Conservation (phyloP, 805 yeast genomes). For the Candida nonsorbophila region DNA sequence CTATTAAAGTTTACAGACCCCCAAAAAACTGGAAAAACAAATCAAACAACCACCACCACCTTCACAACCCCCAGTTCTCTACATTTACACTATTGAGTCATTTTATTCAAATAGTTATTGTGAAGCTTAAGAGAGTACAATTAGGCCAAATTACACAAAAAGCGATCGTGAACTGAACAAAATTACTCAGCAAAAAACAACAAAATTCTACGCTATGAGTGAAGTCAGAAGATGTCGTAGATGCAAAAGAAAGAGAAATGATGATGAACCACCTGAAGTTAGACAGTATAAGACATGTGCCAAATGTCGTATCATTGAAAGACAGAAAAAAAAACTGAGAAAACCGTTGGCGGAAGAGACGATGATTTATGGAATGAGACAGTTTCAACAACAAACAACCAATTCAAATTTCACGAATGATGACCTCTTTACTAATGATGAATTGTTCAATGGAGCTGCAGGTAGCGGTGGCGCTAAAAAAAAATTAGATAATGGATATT, state of each 20-base stretch:
- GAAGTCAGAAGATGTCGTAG: constrained; percentile 45
- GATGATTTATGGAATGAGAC: constrained; percentile 41
- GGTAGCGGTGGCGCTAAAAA: constrained; percentile 1
- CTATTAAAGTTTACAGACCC: too few relatives aligned
- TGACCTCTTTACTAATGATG: constrained; percentile 15
- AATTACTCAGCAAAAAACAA: background rate
- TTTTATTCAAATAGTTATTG: too few relatives aligned
- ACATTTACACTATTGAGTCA: too few relatives aligned
- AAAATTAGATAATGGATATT: constrained; percentile 5
- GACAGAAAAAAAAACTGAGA: constrained; percentile 39
- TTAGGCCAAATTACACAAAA: too few relatives aligned
- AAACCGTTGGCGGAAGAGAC: constrained; percentile 44
- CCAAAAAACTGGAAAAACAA: too few relatives aligned
- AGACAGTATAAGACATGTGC: constrained; percentile 54
- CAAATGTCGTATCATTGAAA: constrained; percentile 52
- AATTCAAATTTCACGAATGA: constrained; percentile 12
- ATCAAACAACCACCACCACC: too few relatives aligned
- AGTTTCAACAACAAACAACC: constrained; percentile 36
- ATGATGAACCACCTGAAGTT: constrained; percentile 52
- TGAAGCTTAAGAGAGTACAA: too few relatives aligned
- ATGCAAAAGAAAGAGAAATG: constrained; percentile 51
- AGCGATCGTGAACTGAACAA: background rate
- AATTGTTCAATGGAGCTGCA: constrained; percentile 7
- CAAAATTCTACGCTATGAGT: too few relatives aligned
- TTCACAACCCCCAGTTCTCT: too few relatives aligned